Percentiles rank a stretch among this genome's conserved stretches.
These are phyloP conservation scores for Sugiyamaella marilandica DNA, from an alignment of 805 yeast species.

Conservation along the genomic window DNA sequence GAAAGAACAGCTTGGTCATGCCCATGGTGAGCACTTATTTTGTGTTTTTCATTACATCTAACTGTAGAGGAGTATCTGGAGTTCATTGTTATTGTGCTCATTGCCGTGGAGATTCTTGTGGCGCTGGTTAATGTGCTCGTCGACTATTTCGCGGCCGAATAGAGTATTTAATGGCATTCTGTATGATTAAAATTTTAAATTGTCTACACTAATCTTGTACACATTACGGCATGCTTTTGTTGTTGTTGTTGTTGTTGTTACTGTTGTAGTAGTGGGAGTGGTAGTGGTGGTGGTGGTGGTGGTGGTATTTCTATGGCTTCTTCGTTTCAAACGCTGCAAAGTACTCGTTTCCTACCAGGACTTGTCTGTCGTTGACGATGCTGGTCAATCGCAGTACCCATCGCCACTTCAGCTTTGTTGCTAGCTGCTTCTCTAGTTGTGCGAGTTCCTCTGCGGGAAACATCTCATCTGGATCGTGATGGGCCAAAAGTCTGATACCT, in stretches of 20 bases:
- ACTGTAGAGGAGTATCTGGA: conserved; percentile 8
- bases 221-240: neutral
- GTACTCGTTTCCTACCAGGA: conserved; percentile 23
- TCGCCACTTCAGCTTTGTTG: conserved; percentile 12
- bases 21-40: conserved; percentile 47
- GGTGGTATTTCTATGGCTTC: too few species aligned
- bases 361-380: conserved; percentile 23
- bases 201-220: neutral
- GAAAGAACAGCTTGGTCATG: conserved; percentile 94
- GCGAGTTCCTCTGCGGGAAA: conserved; percentile 16
- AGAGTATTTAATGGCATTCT: neutral
- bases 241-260: neutral
- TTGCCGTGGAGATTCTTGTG: conserved; percentile 87
- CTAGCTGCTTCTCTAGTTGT: conserved; percentile 1
- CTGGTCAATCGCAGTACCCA: conserved; percentile 24
- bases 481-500: conserved; percentile 30
- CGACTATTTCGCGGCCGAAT: conserved; percentile 30
- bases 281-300: too few species aligned
- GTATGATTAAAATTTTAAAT: neutral
- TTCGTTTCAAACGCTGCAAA: conserved; percentile 5
- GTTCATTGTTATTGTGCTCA: conserved; percentile 73
- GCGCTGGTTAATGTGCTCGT: conserved; percentile 70
- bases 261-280: too few species aligned
- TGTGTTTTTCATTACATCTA: conserved; percentile 47
- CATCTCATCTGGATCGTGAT: conserved; percentile 31